A percentile compares a stretch with the other conserved stretches of the same genome.
These are phyloP conservation scores for Amanita rubescens DNA, from an alignment of 768 basidiomycete genomes.

Conservation along the genomic window DNA sequence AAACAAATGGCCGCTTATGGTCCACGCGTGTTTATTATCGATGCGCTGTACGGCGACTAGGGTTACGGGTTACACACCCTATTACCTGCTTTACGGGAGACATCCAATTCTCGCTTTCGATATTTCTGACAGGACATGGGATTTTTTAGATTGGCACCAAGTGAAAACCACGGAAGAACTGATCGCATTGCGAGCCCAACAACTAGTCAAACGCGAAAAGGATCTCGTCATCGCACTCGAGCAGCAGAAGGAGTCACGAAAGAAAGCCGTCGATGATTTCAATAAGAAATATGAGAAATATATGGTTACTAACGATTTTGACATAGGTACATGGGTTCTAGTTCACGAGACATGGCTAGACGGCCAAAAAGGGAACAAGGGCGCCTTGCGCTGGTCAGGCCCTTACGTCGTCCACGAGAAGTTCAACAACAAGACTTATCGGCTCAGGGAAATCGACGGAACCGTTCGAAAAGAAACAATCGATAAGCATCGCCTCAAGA, in stretches of 20 bases:
- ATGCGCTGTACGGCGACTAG: slow-evolving; percentile 18
- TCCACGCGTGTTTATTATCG: slow-evolving; percentile 19
- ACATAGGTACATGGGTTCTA: slow-evolving; percentile 22
- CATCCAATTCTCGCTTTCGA: slow-evolving; percentile 24
- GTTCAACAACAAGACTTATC: no score
- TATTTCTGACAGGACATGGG: slow-evolving; percentile 21
- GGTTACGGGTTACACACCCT: slow-evolving; percentile 24
- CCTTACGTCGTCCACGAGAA: slow-evolving; percentile 10
- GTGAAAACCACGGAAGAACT: slow-evolving; percentile 18
- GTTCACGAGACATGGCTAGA: slow-evolving; percentile 24
- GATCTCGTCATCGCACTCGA: slow-evolving; percentile 11
- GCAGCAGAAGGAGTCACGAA: slow-evolving; percentile 7
- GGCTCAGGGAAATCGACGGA: no score
- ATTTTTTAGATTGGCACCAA: slow-evolving; percentile 18
- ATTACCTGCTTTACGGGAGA: slow-evolving; percentile 23
- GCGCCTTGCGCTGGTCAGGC: slow-evolving; percentile 20
- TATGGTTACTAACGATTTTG: slow-evolving; percentile 14
- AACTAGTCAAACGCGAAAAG: slow-evolving; percentile 16
- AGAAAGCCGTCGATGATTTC: slow-evolving; percentile 17
- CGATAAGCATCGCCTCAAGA: slow-evolving; percentile 10
- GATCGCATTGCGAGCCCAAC: slow-evolving; percentile 15
- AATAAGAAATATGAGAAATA: slow-evolving; percentile 9
- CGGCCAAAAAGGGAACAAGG: slow-evolving; percentile 22
- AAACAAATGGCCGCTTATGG: slow-evolving; percentile 20
- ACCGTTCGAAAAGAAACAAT: slow-evolving; percentile 6